Base-by-base conservation (phyloP, 2,329 filamentous ascomycete species). In the Fusarium lateritium region DNA sequence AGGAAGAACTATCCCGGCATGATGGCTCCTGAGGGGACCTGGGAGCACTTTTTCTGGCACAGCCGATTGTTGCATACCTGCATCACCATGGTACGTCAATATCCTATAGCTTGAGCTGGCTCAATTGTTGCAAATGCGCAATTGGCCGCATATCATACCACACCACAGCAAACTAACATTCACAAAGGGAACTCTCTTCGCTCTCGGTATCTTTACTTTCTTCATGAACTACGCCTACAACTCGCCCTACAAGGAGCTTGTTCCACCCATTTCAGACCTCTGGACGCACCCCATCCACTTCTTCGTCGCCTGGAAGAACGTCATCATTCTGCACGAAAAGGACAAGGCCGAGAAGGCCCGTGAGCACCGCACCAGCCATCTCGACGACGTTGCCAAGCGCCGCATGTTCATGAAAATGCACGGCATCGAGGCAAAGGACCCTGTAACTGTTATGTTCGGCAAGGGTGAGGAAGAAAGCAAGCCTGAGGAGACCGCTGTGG, bases 331-430 rank as follows among this genome's bases (percentile, higher is more conserved):
- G 82, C 92, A 97, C 77, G 87, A 92, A 71, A 86, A 89, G 73
- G 91, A 94, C 78, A 88, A 88, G 69, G 91, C 89, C 31, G 83
- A 87, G 68, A 82, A 89, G 76, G 91, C 92, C 28, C 84, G 86
- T 53, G 92, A 94, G 79, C 89, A 89, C 81, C 88, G 94, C 56
- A 88, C 89, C 75, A 86, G 86, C 76, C 90, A 89, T 71, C 85
- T 94, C 57, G 94, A 97, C 71, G 96, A 99, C 81, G 91, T 96
- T 28, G 88, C 91, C 79, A 97, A 98, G 88, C 87, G 95, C 74
- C 88, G 88, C 65, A 90, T 92, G 79, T 99, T 94, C 81, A 89
- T 94, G 75, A 91, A 93, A 80, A 93, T 92, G 64, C 94, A 97
- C 83, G 94, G 94, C 11, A 79, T 97, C 75, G 91, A 94, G 78